Conservation (phyloP, 306 rosid genomes). For the Parietaria judaica region DNA sequence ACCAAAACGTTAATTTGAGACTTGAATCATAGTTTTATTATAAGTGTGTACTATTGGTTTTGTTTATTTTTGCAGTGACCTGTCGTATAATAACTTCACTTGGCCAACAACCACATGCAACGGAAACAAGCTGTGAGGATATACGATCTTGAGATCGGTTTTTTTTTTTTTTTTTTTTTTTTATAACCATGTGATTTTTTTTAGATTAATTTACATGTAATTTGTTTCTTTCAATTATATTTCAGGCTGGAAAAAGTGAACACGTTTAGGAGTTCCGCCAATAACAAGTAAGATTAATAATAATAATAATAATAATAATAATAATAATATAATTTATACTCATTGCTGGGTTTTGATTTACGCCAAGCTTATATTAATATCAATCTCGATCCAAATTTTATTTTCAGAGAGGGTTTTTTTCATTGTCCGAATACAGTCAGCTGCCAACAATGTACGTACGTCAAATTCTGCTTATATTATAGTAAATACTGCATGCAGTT, state of each 20-base stretch:
- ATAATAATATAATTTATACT: not conserved
- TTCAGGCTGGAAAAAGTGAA: constrained; percentile 2
- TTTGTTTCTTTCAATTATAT: not conserved
- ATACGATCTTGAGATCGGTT: no score
- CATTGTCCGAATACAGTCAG: not conserved
- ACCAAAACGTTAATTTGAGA: no score
- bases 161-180: not conserved
- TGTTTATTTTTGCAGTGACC: constrained; percentile 45
- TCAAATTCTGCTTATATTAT: no score
- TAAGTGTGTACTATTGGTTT: no score
- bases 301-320: not conserved
- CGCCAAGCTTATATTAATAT: no score
- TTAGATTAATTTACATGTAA: not conserved
- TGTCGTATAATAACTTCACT: constrained; percentile 70
- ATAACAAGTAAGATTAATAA: not conserved
- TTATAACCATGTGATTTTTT: no score
- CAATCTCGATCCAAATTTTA: not conserved
- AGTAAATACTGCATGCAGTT: no score
- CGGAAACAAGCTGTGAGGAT: not conserved
- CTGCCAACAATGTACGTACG: constrained; percentile 9
- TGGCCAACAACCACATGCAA: constrained; percentile 1
- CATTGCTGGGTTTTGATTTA: not conserved
- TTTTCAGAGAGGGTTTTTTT: constrained; percentile 3
- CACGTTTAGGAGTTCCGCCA: constrained; percentile 6
- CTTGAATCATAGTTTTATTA: no score